Base-by-base conservation (phyloP, 495 filamentous ascomycete genomes). In the Penicillium psychrofluorescens region DNA sequence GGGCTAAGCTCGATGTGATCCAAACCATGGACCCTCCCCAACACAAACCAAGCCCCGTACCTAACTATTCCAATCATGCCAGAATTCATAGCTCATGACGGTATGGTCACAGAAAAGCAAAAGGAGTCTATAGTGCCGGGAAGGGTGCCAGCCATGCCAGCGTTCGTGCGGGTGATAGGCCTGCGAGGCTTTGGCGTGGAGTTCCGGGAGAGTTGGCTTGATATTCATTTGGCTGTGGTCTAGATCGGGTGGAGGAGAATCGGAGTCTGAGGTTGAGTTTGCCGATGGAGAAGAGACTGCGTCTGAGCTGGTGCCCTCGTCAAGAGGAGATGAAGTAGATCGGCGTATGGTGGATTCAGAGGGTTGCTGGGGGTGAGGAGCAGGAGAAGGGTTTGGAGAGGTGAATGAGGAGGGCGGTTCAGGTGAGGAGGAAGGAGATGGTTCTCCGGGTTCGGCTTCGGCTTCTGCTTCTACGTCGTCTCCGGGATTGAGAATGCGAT, bases 61-160 rank as follows among this genome's bases (percentile, higher is more conserved):
- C 22, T 22, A 52, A 32, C 31, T 16, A 16, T 49, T 56, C 68
- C 64, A 68, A 11, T 63, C 59, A 35, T 70, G 68, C 70, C 70
- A 72, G 41, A 96, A 65, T 55, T 95, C 86, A 63, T 96, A 97
- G 55, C 77, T 86, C 58, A 95, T 63, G 11, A 96, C 75, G 0
- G 78, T 79, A 48, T 88, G 82, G 62, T 95, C 79, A 50, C 71
- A 68, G 64, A 85, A 97, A 28, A 81, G 75, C 52, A 95, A 63
- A 45, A 95, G 65, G 33, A 97, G 51, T 27, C 91, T 68, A 62
- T 85, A 94, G 36, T 64, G 64, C 0, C 71, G 69, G 8, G 63
- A 67, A 4, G 67, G 58, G 16, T 59, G 61, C 47, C 51, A 61
- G n/a, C 63, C 62, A 52, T 65, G 62, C 68, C 62, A 71, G 42